Percentiles rank a stretch among this genome's conserved stretches.
Conservation (phyloP, 2,329 filamentous ascomycete genomes). For the Beauveria caledonica region DNA sequence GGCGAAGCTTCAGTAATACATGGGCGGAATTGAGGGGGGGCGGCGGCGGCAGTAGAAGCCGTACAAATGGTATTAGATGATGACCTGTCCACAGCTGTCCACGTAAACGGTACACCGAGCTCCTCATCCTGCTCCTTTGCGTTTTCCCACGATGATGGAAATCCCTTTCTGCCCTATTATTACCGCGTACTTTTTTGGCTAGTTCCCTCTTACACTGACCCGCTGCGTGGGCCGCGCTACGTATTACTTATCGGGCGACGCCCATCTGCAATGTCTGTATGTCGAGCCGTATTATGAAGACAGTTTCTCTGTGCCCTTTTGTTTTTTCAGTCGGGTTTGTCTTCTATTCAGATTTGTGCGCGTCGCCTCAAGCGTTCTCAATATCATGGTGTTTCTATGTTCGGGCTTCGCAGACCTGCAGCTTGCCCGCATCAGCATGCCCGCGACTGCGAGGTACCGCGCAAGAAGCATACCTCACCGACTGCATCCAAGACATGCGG, state of each 20-base stretch:
- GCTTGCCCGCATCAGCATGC: neutral
- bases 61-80: neutral
- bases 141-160: too few relatives aligned
- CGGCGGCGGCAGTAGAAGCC: neutral
- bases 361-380: neutral
- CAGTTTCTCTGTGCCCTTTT: neutral
- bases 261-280: neutral
- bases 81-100: conserved; percentile 1
- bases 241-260: neutral
- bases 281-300: neutral
- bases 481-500: neutral
- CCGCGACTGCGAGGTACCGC: neutral
- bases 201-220: neutral
- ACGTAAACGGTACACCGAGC: neutral
- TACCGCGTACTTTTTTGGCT: neutral
- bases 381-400: neutral
- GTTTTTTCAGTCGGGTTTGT: neutral
- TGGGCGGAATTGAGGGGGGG: neutral
- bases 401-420: neutral
- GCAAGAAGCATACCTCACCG: neutral
- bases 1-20: neutral
- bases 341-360: neutral
- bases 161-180: too few relatives aligned
- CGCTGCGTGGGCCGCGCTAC: neutral
- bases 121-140: neutral